These are phyloP conservation scores for Erythrobasidium yunnanense DNA, from an alignment of 768 basidiomycete species.

Conservation along the genomic window DNA sequence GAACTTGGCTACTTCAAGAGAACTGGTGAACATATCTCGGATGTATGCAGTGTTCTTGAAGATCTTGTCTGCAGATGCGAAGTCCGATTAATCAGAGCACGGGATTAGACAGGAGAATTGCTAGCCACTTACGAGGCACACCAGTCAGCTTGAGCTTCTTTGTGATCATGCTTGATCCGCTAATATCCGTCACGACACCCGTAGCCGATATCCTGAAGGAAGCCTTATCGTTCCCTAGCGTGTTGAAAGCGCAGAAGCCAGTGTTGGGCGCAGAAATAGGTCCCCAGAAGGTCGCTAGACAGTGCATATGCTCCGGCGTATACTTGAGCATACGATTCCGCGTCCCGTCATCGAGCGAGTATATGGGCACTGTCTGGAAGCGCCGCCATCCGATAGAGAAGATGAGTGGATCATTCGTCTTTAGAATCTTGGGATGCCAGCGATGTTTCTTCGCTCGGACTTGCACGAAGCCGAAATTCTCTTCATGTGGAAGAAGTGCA, in stretches of 20 bases:
- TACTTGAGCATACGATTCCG: slow-evolving; percentile 99
- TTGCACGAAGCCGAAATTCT: slow-evolving; percentile 84
- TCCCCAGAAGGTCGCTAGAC: slow-evolving; percentile 93
- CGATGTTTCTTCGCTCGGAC: slow-evolving; percentile 92
- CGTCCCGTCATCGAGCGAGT: slow-evolving; percentile 84
- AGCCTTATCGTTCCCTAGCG: slow-evolving; percentile 53
- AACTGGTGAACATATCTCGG: slow-evolving; percentile 89
- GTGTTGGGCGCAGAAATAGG: slow-evolving; percentile 85
- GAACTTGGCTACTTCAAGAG: slow-evolving; percentile 93
- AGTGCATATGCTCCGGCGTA: slow-evolving; percentile 99
- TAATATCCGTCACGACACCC: slow-evolving; percentile 86
- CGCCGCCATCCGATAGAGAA: slow-evolving; percentile 95
- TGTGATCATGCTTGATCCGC: slow-evolving; percentile 84
- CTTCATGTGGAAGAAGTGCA: slow-evolving; percentile 77
- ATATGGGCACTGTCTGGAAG: slow-evolving; percentile 89
- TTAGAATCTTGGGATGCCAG: slow-evolving; percentile 81
- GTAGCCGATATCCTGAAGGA: slow-evolving; percentile 86
- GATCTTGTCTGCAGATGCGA: slow-evolving; percentile 60
- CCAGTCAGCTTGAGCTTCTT: slow-evolving; percentile 98
- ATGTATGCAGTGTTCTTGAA: slow-evolving; percentile 99
- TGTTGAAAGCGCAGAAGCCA: slow-evolving; percentile 94
- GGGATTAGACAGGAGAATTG: background rate
- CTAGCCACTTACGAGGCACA: slow-evolving; percentile 47
- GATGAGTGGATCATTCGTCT: slow-evolving; percentile 93
- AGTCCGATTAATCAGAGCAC: background rate